Conservation (phyloP, 2,329 filamentous ascomycete species). For the Alternaria gansuensis region DNA sequence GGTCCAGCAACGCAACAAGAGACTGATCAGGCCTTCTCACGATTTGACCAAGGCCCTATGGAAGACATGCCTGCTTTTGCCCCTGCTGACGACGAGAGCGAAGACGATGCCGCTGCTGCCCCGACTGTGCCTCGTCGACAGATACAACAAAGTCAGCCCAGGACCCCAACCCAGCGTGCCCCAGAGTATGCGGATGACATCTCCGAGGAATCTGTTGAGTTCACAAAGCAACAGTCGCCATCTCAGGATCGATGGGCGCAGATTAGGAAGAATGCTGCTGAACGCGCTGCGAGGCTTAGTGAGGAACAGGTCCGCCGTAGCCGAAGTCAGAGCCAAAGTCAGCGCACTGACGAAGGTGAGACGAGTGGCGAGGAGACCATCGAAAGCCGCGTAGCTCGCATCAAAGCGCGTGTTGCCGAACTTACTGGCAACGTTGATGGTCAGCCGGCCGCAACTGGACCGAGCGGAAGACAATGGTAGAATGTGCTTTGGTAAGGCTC, state of each 20-base stretch:
- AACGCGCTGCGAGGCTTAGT: conserved; percentile 73
- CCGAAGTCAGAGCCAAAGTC: conserved; percentile 62
- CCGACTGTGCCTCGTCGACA: conserved; percentile 39
- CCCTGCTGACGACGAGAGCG: conserved; percentile 59
- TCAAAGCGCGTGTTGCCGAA: conserved; percentile 96
- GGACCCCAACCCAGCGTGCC: conserved; percentile 32
- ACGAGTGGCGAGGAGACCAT: conserved; percentile 98
- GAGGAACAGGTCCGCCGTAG: conserved; percentile 70
- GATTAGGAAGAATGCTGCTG: conserved; percentile 92
- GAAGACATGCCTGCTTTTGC: conserved; percentile 85
- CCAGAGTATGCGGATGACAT: conserved; percentile 44
- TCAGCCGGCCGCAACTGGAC: conserved; percentile 22
- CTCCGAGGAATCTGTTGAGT: conserved; percentile 56
- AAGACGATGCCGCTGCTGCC: conserved; percentile 38
- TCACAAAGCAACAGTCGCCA: conserved; percentile 49
- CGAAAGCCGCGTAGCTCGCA: conserved; percentile 93
- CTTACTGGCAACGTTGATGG: conserved; percentile 70
- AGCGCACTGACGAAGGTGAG: conserved; percentile 79
- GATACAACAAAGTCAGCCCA: conserved; percentile 26
- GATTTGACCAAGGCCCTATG: conserved; percentile 89
- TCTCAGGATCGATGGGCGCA: conserved; percentile 88
- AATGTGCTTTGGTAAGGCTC: conserved; percentile 30
- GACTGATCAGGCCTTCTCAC: conserved; percentile 68
- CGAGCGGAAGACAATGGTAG: conserved; percentile 27
- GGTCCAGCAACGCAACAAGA: conserved; percentile 68